phyloP scores from a whole-genome alignment of 306 rosid species.

The Begonia peltatifolia region DNA sequence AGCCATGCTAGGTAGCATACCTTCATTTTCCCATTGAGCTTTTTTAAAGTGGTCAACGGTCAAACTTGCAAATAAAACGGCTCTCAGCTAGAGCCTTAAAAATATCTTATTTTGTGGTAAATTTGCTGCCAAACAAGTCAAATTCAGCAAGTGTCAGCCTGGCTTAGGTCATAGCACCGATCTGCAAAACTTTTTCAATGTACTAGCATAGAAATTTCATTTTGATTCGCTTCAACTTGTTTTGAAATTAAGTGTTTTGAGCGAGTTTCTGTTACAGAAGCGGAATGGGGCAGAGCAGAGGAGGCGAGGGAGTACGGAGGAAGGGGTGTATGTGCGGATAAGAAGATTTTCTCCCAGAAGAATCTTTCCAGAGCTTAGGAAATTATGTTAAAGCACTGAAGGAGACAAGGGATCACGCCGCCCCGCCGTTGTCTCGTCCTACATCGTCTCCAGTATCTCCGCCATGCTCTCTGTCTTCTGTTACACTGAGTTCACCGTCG shows the following conservation, averaged over 20 bases:
- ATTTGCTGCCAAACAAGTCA: neutral
- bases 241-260: too few species aligned
- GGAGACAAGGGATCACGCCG: constrained; percentile 20
- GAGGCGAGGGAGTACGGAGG: constrained; percentile 11
- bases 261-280: constrained; percentile 3
- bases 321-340: constrained; percentile 30
- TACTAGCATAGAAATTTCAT: too few species aligned
- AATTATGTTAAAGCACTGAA: constrained; percentile 33
- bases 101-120: neutral
- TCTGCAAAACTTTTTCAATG: neutral
- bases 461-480: constrained; percentile 90
- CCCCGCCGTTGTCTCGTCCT: constrained; percentile 70
- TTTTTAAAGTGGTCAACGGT: too few species aligned
- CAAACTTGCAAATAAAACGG: neutral
- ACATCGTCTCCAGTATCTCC: constrained; percentile 60
- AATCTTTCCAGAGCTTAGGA: constrained; percentile 53
- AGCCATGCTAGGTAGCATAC: too few species aligned
- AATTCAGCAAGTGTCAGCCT: neutral
- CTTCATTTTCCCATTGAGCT: too few species aligned
- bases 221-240: neutral
- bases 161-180: neutral
- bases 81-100: neutral
- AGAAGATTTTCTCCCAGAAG: constrained; percentile 70
- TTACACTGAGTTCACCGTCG: constrained; percentile 84
- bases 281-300: constrained; percentile 17